Conservation (phyloP, 1,284 basidiomycete genomes). For the Ganoderma resinaceum region DNA sequence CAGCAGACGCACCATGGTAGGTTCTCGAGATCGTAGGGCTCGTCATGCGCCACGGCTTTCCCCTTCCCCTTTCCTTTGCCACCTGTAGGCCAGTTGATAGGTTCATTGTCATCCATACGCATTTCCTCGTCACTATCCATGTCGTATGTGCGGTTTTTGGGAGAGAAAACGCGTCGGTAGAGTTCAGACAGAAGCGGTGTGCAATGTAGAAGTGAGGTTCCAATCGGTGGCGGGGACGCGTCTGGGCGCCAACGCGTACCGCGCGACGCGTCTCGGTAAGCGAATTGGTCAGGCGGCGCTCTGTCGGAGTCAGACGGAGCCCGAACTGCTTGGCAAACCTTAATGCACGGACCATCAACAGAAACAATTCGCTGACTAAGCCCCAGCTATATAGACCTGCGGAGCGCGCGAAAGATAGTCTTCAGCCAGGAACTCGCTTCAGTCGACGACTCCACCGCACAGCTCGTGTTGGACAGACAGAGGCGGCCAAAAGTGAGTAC, state of each 20-base stretch:
- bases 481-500: constrained; percentile 57
- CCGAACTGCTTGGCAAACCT: constrained; percentile 14
- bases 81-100: constrained; percentile 38
- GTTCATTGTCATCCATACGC: constrained; percentile 57
- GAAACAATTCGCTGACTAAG: constrained; percentile 34
- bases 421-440: constrained; percentile 61
- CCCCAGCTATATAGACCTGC: constrained; percentile 28
- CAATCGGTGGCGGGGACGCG: constrained; percentile 20
- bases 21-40: constrained; percentile 61
- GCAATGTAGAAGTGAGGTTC: constrained; percentile 15
- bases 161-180: neutral
- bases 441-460: constrained; percentile 89
- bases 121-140: constrained; percentile 69
- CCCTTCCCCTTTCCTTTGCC: constrained; percentile 67
- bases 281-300: constrained; percentile 30
- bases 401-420: constrained; percentile 19
- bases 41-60: constrained; percentile 56
- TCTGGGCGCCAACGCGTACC: constrained; percentile 26
- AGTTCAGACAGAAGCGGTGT: neutral
- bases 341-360: constrained; percentile 55
- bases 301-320: constrained; percentile 16
- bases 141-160: neutral
- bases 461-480: constrained; percentile 82
- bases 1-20: constrained; percentile 69
- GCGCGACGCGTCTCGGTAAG: constrained; percentile 34